These are phyloP conservation scores for Nitzschia sp. DNA, from an alignment of 108 stramenopile species.

Conservation along the genomic window DNA sequence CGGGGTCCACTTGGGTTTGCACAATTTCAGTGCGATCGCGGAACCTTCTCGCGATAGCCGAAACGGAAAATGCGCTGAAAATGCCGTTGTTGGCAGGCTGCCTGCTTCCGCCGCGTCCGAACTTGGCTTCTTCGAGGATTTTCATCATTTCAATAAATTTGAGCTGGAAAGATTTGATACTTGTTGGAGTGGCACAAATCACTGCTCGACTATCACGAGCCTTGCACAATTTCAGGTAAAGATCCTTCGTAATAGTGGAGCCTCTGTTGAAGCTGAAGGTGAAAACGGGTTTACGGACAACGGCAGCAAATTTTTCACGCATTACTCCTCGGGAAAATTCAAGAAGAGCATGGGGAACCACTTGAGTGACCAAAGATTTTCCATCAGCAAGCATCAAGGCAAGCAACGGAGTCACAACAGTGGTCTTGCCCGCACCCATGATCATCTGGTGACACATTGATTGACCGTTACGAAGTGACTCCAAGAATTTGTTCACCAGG, in stretches of 20 bases:
- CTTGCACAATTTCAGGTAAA: constrained; percentile 93
- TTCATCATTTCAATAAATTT: constrained; percentile 98
- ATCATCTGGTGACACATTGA: constrained; percentile 99
- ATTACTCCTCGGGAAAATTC: constrained; percentile 96
- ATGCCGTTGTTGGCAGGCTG: constrained; percentile 47
- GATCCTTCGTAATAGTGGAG: constrained; percentile 86
- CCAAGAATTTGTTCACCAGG: constrained; percentile 93
- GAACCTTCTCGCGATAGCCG: constrained; percentile 83
- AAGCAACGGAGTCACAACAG: constrained; percentile 97
- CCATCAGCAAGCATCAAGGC: constrained; percentile 97
- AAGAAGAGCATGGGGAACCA: constrained; percentile 97
- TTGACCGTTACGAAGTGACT: constrained; percentile 52
- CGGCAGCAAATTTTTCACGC: constrained; percentile 95
- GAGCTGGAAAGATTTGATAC: constrained; percentile 96
- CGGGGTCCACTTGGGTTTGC: constrained; percentile 76
- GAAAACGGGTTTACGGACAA: constrained; percentile 96
- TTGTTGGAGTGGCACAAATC: constrained; percentile 95
- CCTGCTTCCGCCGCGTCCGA: constrained; percentile 45
- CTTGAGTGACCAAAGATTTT: constrained; percentile 93
- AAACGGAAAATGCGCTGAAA: constrained; percentile 72
- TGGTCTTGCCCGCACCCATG: constrained; percentile 99
- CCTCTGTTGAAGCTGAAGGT: constrained; percentile 96
- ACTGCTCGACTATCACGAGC: constrained; percentile 94
- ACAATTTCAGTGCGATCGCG: constrained; percentile 75
- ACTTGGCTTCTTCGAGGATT: constrained; percentile 85